Evolutionary conservation across 768 basidiomycete species (phyloP).

Genomic region (Vararia minispora): DNA sequence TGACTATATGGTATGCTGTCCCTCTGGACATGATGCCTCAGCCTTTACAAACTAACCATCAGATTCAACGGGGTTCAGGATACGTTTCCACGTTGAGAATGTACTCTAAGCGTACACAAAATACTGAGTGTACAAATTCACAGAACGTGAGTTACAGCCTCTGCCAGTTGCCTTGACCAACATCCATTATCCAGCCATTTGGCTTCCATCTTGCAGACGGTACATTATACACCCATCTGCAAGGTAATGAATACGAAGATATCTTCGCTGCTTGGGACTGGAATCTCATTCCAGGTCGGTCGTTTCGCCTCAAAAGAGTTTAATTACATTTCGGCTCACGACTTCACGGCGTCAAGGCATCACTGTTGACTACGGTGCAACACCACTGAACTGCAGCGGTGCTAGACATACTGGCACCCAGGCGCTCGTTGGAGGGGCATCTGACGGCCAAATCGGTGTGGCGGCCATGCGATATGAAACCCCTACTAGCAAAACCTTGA

Average conservation of each 20-base stretch:
- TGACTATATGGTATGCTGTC: slow-evolving; percentile 46
- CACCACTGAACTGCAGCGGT: slow-evolving; percentile 33
- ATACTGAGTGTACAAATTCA: slow-evolving; percentile 51
- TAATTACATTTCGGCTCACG: too few species aligned
- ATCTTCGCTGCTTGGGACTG: slow-evolving; percentile 62
- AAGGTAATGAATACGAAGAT: slow-evolving; percentile 59
- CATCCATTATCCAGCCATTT: too few species aligned
- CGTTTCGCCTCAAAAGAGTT: too few species aligned
- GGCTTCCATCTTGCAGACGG: slow-evolving; percentile 63
- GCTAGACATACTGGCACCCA: slow-evolving; percentile 35
- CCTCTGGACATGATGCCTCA: not conserved
- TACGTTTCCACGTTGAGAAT: slow-evolving; percentile 53
- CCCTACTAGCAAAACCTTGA: slow-evolving; percentile 37
- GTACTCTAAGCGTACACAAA: slow-evolving; percentile 45
- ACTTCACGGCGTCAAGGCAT: too few species aligned
- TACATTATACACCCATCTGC: slow-evolving; percentile 43
- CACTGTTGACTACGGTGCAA: slow-evolving; percentile 49
- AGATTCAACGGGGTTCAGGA: slow-evolving; percentile 51
- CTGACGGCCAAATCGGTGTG: slow-evolving; percentile 40
- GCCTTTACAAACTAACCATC: not conserved
- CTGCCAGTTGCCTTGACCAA: too few species aligned
- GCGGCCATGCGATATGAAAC: slow-evolving; percentile 56
- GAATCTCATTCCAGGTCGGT: slow-evolving; percentile 65
- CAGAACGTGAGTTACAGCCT: too few species aligned
- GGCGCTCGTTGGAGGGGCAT: slow-evolving; percentile 49